Percentiles rank a stretch among this genome's conserved stretches.
Conservation (phyloP, 768 basidiomycete species). For the Termitomyces sp. region DNA sequence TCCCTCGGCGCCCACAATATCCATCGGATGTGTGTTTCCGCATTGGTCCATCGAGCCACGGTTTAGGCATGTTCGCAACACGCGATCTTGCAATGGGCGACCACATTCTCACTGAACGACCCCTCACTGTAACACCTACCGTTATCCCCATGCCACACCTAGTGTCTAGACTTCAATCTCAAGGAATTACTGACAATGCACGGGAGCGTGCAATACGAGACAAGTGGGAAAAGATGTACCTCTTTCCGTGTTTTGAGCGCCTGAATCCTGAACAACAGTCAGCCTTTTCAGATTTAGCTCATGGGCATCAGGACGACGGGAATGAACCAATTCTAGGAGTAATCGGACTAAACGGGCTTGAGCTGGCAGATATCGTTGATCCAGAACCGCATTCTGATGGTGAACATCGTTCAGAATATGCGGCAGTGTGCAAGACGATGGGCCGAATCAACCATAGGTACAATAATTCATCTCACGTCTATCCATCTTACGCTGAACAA, state of each 20-base stretch:
- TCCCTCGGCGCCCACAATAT: conserved; percentile 6
- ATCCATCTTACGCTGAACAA: background rate
- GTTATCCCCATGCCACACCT: conserved; percentile 13
- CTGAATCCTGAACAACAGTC: conserved; percentile 18
- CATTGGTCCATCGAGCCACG: conserved; percentile 10
- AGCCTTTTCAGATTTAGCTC: conserved; percentile 25
- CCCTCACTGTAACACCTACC: conserved; percentile 15
- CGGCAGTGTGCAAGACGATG: conserved; percentile 21
- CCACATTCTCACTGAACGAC: conserved; percentile 17
- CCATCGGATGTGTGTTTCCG: conserved; percentile 9
- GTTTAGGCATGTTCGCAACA: conserved; percentile 20
- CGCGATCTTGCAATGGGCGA: conserved; percentile 17
- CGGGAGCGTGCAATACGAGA: conserved; percentile 4
- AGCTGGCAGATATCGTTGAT: conserved; percentile 15
- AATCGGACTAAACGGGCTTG: conserved; percentile 27
- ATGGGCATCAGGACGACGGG: conserved; percentile 25
- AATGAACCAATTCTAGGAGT: conserved; percentile 27
- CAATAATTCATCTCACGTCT: background rate
- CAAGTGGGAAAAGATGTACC: conserved; percentile 15
- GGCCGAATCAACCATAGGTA: conserved; percentile 35
- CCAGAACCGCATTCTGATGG: conserved; percentile 10
- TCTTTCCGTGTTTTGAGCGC: conserved; percentile 18
- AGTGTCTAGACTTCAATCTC: background rate
- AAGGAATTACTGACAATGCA: conserved; percentile 2
- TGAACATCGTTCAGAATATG: conserved; percentile 10